Evolutionary conservation across 768 basidiomycete genomes (phyloP), one percentile per base, ranked within the genome.

Genomic region (Lactarius sanguifluus): DNA sequence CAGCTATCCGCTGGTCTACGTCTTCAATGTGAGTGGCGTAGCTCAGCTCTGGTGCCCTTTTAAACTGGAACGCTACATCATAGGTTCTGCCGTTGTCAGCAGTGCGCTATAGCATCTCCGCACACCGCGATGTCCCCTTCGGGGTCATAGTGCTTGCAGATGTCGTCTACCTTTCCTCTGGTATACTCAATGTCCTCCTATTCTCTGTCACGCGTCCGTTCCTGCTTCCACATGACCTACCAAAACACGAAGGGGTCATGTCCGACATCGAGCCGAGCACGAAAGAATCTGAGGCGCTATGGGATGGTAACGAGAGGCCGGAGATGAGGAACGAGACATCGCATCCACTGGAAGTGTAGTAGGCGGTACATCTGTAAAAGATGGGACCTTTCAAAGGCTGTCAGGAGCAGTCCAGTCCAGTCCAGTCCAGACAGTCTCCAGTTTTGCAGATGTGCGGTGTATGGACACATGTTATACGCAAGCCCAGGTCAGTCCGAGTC

Each of bases 1-100:
- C 66, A 83, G 82, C 69, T 82, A 82, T 62, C 82, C 81, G 34
- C 76, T 78, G 13, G 77, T 81, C 9, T 81, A 81, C 67, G 76
- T 79, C 34, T 62, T 72, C 34, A 75, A 76, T 72, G 73, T 80
- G 61, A 20, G 74, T 63, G 28, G 30, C 9, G 47, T 15, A 2
- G 32, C 34, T 25, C 40, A 16, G 18, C 59, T 43, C 18, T 15
- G 20, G 2, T 30, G 30, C 30, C 4, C 47, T 13, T 23, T 23
- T 50, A 23, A 50, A 50, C 23, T 25, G n/a, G n/a, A 25, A 50
- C 9, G 30, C 9, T 9, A 57, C 15, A 10, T 12, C 56, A 36
- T n/a, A 71, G 74, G 72, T 77, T 10, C 64, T 81, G 23, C 82
- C 82, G 10, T 79, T 81, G 47, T 77, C 76, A 13, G 69, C 79